These are phyloP conservation scores for Aspergillus costaricaensis DNA, from an alignment of 2,329 filamentous ascomycete species.

Conservation along the genomic window DNA sequence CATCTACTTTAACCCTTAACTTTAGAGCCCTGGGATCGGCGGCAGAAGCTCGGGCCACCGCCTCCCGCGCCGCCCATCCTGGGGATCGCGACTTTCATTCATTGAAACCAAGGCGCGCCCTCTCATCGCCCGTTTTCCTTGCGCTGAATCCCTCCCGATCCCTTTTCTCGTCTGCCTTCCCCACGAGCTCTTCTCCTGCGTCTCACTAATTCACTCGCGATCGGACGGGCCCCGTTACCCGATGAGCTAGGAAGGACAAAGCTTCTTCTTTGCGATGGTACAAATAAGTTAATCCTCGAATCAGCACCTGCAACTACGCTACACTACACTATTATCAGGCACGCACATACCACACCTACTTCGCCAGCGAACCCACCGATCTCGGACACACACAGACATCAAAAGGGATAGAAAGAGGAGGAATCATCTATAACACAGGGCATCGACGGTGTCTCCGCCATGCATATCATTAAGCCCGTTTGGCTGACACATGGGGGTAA, in stretches of 20 bases:
- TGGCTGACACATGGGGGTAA: slow-evolving; percentile 92
- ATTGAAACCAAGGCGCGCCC: slow-evolving; percentile 26
- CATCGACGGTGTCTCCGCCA: slow-evolving; percentile 39
- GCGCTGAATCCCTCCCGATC: not conserved
- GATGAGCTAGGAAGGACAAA: slow-evolving; percentile 14
- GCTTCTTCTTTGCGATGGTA: slow-evolving; percentile 32
- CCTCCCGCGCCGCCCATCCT: slow-evolving; percentile 26
- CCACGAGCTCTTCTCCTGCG: not conserved
- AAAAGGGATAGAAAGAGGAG: slow-evolving; percentile 6
- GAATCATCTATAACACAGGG: not conserved
- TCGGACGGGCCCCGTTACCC: slow-evolving; percentile 5
- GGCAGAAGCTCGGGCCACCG: slow-evolving; percentile 39
- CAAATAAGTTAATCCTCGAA: slow-evolving; percentile 22
- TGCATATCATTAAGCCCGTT: slow-evolving; percentile 90
- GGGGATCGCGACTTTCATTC: slow-evolving; percentile 42
- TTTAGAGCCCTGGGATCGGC: slow-evolving; percentile 6
- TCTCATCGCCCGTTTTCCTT: slow-evolving; percentile 19
- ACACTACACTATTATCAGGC: no score
- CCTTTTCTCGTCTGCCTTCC: not conserved
- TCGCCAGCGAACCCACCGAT: slow-evolving; percentile 16
- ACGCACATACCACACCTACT: slow-evolving; percentile 20
- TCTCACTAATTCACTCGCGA: not conserved
- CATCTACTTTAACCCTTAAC: no score
- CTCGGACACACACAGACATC: slow-evolving; percentile 1
- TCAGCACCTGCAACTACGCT: not conserved